Evolutionary conservation across 192 early-diverging fungal species (phyloP).

Genomic region (Obelidium mucronatum): DNA sequence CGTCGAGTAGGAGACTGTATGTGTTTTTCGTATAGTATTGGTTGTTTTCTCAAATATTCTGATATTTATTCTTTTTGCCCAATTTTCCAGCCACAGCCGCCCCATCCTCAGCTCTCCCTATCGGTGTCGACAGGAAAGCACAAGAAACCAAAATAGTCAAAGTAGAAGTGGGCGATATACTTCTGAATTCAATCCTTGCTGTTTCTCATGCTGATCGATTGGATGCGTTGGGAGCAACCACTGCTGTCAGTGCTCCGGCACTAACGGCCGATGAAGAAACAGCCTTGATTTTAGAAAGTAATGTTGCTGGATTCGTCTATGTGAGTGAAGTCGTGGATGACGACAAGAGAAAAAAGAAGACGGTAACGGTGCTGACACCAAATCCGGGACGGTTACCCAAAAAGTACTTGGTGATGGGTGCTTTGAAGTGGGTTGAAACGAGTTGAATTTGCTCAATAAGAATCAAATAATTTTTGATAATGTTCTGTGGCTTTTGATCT

Average conservation of each 20-base stretch:
- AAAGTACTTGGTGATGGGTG: constrained; percentile 81
- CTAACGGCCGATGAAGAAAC: constrained; percentile 60
- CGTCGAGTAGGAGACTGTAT: constrained; percentile 78
- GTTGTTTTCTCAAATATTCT: not conserved
- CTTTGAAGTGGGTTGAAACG: constrained; percentile 92
- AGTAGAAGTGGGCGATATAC: constrained; percentile 80
- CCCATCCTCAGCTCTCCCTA: constrained; percentile 89
- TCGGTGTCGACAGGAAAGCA: constrained; percentile 81
- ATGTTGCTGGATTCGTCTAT: constrained; percentile 84
- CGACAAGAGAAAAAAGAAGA: constrained; percentile 56
- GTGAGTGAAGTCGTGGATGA: constrained; percentile 81
- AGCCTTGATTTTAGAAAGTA: constrained; percentile 63
- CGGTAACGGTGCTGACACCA: constrained; percentile 85
- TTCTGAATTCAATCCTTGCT: constrained; percentile 87
- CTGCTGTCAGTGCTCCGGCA: constrained; percentile 46
- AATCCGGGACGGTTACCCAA: constrained; percentile 87
- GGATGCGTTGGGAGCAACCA: constrained; percentile 47
- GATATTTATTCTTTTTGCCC: constrained; percentile 11
- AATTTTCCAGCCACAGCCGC: constrained; percentile 74
- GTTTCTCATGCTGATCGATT: constrained; percentile 71
- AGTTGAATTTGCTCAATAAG: not conserved
- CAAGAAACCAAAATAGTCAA: constrained; percentile 82
- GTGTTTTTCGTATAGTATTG: constrained; percentile 12
- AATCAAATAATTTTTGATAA: too few relatives aligned
- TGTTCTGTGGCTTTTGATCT: too few relatives aligned